Conservation (phyloP, 2,329 filamentous ascomycete species). For the Colletotrichum phormii region DNA sequence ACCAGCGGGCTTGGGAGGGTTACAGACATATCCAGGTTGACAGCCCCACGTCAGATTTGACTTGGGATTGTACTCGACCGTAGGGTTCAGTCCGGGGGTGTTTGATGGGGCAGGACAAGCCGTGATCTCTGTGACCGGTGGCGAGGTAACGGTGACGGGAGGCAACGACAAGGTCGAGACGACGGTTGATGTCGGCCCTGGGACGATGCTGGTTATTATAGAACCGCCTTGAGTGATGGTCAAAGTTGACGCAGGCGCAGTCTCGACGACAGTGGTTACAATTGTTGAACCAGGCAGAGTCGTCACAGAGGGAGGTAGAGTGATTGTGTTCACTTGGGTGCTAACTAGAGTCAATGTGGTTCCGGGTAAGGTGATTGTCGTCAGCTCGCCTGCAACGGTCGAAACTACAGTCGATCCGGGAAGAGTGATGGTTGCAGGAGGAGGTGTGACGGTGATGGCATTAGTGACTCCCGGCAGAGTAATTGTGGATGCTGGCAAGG, state of each 20-base stretch:
- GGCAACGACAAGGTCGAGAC: constrained; percentile 41
- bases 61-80: constrained; percentile 44
- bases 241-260: constrained; percentile 43
- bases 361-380: constrained; percentile 28
- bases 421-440: constrained; percentile 19
- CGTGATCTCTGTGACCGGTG: constrained; percentile 42
- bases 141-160: constrained; percentile 43
- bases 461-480: no score
- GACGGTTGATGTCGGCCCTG: constrained; percentile 39
- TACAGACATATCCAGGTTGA: constrained; percentile 63
- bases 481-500: constrained; percentile 9
- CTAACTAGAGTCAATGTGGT: constrained; percentile 26
- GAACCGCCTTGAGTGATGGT: constrained; percentile 46
- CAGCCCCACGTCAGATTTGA: constrained; percentile 66
- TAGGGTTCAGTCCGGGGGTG: constrained; percentile 34
- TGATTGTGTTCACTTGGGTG: constrained; percentile 28
- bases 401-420: constrained; percentile 40
- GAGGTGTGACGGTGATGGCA: background rate
- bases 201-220: constrained; percentile 43
- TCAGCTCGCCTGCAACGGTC: constrained; percentile 39
- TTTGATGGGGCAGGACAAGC: constrained; percentile 60
- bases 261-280: constrained; percentile 47
- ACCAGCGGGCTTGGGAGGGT: constrained; percentile 58
- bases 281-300: constrained; percentile 45
- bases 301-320: constrained; percentile 37